Base-by-base conservation (phyloP, 345 rosid species). In the Arabidopsis suecica region DNA sequence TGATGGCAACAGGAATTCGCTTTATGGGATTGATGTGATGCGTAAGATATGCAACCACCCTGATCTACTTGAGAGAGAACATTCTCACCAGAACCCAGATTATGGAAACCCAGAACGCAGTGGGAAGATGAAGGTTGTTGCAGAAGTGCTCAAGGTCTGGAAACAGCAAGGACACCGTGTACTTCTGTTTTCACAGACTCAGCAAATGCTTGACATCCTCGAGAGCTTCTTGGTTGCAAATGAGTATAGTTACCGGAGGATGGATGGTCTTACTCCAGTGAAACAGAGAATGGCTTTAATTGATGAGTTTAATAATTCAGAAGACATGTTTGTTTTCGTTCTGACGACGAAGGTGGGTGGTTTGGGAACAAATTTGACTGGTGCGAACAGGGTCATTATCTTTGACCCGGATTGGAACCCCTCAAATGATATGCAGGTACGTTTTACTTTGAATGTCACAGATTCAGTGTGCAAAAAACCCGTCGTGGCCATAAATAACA, bases 391-490 rank as follows among this genome's bases (percentile, higher is more conserved):
- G 75, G 99, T 95, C 79, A 95, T 95, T 74, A 95, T 95, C 68
- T 95, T 92, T 72, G 97, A 95, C 80, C 99, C 99, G 3, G 99
- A 95, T 76, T 95, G 99, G 99, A 95, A 95, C 79, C 99, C 99
- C 34, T 89, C 99, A 61, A 95, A 87, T 53, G 99, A 95, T 77
- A 89, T 95, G 86, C 99, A 92, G 94, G 97, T 93, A 85, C 14
- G 34, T 48, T 71, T 57, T 66, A 28, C 61, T 47, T 48, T 22
- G 13, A 23, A 65, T 41, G n/a, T 63, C 63, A 30, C 63, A 41
- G 7, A 54, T 55, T 51, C 34, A 9, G 49, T 48, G 30, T 71
- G 23, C 13, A 20, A 8, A 61, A 22, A 16, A 28, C 36, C 9
- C n/a, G 10, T 3, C 33, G 42, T 48, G 50, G 33, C 33, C 22